phyloP scores from a whole-genome alignment of 179 eudicot species.

The Vitellaria paradoxa region DNA sequence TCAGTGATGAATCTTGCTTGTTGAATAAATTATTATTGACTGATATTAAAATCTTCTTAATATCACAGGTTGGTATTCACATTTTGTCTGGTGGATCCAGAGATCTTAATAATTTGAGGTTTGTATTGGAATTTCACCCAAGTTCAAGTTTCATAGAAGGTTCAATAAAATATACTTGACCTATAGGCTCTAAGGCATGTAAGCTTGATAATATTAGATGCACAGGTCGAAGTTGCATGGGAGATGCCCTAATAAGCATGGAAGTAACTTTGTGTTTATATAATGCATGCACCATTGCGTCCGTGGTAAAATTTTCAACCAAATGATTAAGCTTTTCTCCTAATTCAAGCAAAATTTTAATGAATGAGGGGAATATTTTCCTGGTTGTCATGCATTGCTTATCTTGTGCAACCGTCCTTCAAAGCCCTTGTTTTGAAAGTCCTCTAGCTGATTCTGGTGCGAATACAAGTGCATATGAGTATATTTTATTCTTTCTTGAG shows the following conservation, averaged over 20 bases:
- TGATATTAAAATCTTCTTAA: background rate
- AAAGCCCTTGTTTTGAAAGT: background rate
- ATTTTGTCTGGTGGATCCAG: constrained; percentile 28
- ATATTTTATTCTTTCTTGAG: background rate
- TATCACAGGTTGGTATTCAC: constrained; percentile 32
- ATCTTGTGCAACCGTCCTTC: background rate
- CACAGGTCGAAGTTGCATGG: too few relatives aligned
- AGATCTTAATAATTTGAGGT: constrained; percentile 33
- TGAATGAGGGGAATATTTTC: background rate
- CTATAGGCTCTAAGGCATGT: background rate
- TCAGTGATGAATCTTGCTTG: background rate
- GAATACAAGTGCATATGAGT: background rate
- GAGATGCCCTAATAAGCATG: too few relatives aligned
- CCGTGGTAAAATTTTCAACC: too few relatives aligned
- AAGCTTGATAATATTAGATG: background rate
- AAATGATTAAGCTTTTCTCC: too few relatives aligned
- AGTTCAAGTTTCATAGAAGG: background rate
- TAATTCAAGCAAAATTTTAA: too few relatives aligned
- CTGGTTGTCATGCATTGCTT: background rate
- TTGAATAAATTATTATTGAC: background rate
- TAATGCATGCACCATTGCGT: too few relatives aligned
- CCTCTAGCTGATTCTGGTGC: background rate
- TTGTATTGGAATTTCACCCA: background rate
- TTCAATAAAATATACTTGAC: too few relatives aligned
- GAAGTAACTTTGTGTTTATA: too few relatives aligned